phyloP scores from a whole-genome alignment of 129 eudicot genomes.

The Erigeron canadensis region DNA sequence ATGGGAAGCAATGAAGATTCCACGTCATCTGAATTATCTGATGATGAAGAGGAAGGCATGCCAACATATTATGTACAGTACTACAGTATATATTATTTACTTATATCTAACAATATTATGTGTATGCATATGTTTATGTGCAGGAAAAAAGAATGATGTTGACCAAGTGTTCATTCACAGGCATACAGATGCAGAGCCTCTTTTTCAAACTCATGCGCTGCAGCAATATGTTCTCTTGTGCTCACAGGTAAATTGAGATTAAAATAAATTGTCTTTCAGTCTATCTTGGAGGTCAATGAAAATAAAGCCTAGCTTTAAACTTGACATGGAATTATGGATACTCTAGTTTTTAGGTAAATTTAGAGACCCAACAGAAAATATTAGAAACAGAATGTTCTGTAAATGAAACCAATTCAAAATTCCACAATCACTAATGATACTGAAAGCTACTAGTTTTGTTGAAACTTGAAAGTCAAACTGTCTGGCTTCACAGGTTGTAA shows the following conservation, averaged over 20 bases:
- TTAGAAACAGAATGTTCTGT: neutral
- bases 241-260: slow-evolving; percentile 63
- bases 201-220: slow-evolving; percentile 64
- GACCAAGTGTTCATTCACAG: slow-evolving; percentile 32
- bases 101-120: neutral
- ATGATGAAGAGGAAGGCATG: slow-evolving; percentile 46
- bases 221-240: slow-evolving; percentile 89
- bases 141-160: slow-evolving; percentile 44
- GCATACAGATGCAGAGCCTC: slow-evolving; percentile 42
- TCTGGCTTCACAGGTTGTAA: neutral
- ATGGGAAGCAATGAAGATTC: slow-evolving; percentile 33
- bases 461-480: slow-evolving; percentile 6
- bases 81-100: neutral
- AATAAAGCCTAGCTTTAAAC: neutral
- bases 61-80: neutral
- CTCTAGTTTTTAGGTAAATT: neutral
- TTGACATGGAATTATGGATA: neutral
- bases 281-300: slow-evolving; percentile 4
- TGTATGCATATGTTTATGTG: slow-evolving; percentile 13
- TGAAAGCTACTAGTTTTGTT: slow-evolving; percentile 7
- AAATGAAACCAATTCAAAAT: neutral
- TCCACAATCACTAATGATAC: slow-evolving; percentile 12
- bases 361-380: neutral
- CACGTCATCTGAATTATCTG: slow-evolving; percentile 40
- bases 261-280: neutral